Base-by-base conservation (phyloP, 2,329 filamentous ascomycete species). In the Nemania sp. region DNA sequence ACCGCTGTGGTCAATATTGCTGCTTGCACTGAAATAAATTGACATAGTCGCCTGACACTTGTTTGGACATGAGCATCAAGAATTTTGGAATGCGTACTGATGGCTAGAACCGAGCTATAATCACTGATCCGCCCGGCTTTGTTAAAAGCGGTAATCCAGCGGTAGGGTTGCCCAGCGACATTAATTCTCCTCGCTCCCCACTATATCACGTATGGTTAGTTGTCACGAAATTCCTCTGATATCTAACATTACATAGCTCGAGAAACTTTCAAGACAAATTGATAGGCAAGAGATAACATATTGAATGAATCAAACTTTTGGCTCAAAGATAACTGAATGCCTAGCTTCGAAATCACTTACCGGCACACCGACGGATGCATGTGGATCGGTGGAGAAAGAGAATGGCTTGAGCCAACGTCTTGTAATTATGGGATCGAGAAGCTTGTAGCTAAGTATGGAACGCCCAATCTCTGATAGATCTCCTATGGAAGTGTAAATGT, bases 341-440 rank as follows among this genome's bases (percentile, higher is more conserved):
- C n/a, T n/a, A n/a, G n/a, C n/a, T n/a, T n/a, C n/a, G n/a, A n/a
- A 30, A 20, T 23, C 2, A 33, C 44, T 26, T 23, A 40, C 36
- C 20, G 72, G 68, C 19, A 67, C 61, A 28, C 73, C 69, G 5
- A 75, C 66, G 2, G 70, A 66, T 51, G 72, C 73, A 36, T 66
- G 65, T 2, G 76, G 68, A 34, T 72, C 69, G 0, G 73, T 67
- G 2, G 73, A 74, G 49, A 70, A 70, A 0, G 71, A 61, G 20
- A 68, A 66, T 0, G 73, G 73, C 45, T 75, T 75, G 59, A 75
- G 68, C 74, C 74, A 75, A 17, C 66, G 67, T 22, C 67, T 65
- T 0, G 73, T 75, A 20, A 61, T 56, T 6, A 67, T 63, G 0
- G 66, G 61, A 0, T 70, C 57, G 6, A 76, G 66, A 7, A 75